Evolutionary conservation across 2,329 filamentous ascomycete species (phyloP).

Genomic region (Macrophomina phaseolina): DNA sequence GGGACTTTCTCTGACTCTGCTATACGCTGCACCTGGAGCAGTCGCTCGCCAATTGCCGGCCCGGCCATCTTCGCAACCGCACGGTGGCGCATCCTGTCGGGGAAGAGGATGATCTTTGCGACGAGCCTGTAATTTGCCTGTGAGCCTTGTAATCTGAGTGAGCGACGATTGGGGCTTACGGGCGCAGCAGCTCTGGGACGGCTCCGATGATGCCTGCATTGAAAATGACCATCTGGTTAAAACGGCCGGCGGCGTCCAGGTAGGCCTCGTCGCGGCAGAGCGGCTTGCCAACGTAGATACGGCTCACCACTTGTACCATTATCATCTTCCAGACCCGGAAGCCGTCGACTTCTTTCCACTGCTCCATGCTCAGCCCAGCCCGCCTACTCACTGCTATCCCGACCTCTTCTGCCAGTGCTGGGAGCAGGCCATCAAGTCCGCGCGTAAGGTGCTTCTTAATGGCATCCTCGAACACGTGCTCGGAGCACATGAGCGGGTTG

Average conservation of each 20-base stretch:
- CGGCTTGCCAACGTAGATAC: background rate
- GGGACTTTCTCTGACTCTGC: background rate
- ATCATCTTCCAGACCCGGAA: constrained; percentile 2
- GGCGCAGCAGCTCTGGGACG: background rate
- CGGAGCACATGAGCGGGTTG: constrained; percentile 10
- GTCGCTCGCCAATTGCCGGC: background rate
- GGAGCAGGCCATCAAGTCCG: constrained; percentile 11
- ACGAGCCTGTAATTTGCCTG: background rate
- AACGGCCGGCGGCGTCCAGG: background rate
- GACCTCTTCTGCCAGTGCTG: background rate
- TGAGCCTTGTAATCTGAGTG: background rate
- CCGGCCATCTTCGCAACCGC: background rate
- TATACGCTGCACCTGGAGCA: background rate
- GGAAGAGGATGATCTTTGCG: background rate
- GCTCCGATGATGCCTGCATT: background rate
- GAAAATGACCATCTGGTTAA: constrained; percentile 1
- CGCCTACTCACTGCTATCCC: background rate
- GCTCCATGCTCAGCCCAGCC: background rate
- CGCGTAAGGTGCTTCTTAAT: constrained; percentile 23
- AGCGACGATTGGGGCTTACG: background rate
- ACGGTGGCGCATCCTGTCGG: background rate
- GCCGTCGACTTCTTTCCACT: background rate
- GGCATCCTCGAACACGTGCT: constrained; percentile 19
- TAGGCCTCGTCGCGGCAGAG: background rate
- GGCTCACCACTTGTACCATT: background rate